Percentiles rank a stretch among this genome's conserved stretches.
Conservation (phyloP, 805 yeast species). For the Metschnikowia drakensbergensis region DNA sequence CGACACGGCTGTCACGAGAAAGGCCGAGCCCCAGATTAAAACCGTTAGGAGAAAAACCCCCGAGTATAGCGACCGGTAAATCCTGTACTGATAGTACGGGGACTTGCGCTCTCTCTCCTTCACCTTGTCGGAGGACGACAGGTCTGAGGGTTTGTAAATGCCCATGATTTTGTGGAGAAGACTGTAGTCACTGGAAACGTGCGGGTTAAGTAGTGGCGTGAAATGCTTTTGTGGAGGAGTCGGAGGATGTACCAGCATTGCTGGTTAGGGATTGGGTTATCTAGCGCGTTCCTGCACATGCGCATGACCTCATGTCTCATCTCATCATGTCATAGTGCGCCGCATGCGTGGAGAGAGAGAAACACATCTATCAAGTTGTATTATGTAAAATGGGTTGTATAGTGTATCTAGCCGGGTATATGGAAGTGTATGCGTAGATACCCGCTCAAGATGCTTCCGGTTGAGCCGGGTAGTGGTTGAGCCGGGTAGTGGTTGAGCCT, state of each 20-base stretch:
- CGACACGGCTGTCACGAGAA: constrained; percentile 19
- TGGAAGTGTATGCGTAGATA: too few species aligned
- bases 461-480: too few species aligned
- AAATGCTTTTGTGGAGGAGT: neutral
- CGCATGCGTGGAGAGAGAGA: neutral
- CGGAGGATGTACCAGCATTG: neutral
- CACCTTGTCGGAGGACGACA: neutral
- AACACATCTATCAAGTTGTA: too few species aligned
- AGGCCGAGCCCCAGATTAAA: constrained; percentile 37
- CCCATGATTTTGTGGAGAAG: neutral
- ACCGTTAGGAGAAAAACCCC: constrained; percentile 21
- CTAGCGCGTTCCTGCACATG: neutral
- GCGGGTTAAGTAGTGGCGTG: neutral
- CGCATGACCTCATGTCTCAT: neutral
- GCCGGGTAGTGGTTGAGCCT: too few species aligned
- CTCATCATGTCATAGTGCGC: constrained; percentile 1
- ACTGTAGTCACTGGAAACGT: neutral
- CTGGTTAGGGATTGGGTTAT: neutral
- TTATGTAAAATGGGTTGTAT: too few species aligned
- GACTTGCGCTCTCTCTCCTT: constrained; percentile 7
- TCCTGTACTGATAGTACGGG: constrained; percentile 10
- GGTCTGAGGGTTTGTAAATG: neutral
- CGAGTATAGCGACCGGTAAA: constrained; percentile 12
- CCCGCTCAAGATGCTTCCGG: too few species aligned
- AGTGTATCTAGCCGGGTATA: neutral